Base-by-base conservation (phyloP, 441 rosid genomes). In the Erodium moschatum region DNA sequence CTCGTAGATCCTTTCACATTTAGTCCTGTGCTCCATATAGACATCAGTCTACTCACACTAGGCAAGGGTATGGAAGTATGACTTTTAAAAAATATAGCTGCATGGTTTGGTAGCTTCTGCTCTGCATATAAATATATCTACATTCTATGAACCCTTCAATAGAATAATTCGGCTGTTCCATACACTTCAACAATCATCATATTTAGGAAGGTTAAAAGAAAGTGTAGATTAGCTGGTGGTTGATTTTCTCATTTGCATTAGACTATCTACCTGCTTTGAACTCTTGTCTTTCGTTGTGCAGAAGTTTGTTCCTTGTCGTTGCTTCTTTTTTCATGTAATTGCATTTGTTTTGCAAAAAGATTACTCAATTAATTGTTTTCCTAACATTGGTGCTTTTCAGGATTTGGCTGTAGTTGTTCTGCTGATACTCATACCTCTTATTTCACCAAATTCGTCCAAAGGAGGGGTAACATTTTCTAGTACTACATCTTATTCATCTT, bases 341-440 rank as follows among this genome's bases (percentile, higher is more conserved):
- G 15, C 75, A 61, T 68, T 66, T 74, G 60, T 64, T 69, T 65
- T 71, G 66, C 65, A 54, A 58, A 29, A 44, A 19, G 40, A 46
- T 27, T 38, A 42, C n/a, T 52, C 33, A 61, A 31, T 48, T 77
- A 68, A 60, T 24, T 73, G 66, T 16, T 38, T 60, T 56, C 42
- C 48, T 31, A 42, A 46, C 68, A 70, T 67, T 21, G 31, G 70
- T 68, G 67, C 67, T 72, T 75, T 77, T 29, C 96, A 94, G 97
- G 99, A 94, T 84, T 84, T 94, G 84, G 99, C 99, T 74, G 99
- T 91, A 71, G 97, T 91, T 74, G 99, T 91, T 71, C 77, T 94
- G 85, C 91, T 94, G 68, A 94, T 94, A 75, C 96, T 94, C 69
- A 91, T 94, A 81, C 97, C 99, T 77, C 99, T 94, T 78, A 84